Evolutionary conservation across 441 rosid species (phyloP).

Genomic region (Manihot esculenta): DNA sequence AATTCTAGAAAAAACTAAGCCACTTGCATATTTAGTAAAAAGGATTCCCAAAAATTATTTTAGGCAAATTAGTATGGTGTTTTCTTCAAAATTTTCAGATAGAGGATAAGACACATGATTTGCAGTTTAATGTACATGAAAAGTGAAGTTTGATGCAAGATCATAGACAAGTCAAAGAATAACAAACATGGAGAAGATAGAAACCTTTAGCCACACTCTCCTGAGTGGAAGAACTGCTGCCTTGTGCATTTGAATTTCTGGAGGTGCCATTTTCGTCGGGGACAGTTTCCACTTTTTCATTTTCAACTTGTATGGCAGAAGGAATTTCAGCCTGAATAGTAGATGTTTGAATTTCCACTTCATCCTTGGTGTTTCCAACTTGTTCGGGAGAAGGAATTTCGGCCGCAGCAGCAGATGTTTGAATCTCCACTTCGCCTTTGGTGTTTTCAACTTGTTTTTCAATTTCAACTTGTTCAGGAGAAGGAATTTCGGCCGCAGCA

Average conservation of each 20-base stretch:
- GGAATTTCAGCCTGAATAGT: too few relatives aligned
- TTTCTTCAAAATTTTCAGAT: background rate
- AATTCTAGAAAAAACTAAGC: background rate
- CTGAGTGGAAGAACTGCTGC: constrained; percentile 18
- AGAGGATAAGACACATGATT: background rate
- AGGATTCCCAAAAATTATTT: too few relatives aligned
- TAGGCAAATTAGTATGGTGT: background rate
- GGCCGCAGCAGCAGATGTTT: too few relatives aligned
- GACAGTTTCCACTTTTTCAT: constrained; percentile 39
- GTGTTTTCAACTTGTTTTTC: too few relatives aligned
- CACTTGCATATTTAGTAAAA: background rate
- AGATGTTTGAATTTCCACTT: too few relatives aligned
- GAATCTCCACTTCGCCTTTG: too few relatives aligned
- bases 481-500: too few relatives aligned
- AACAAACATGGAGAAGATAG: constrained; percentile 10
- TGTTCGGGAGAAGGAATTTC: too few relatives aligned
- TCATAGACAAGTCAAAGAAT: constrained; percentile 8
- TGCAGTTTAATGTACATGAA: background rate
- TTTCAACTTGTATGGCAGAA: too few relatives aligned
- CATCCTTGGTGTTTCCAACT: too few relatives aligned
- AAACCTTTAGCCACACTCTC: constrained; percentile 48
- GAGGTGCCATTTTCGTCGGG: constrained; percentile 33
- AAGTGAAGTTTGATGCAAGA: background rate
- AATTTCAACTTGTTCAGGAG: too few relatives aligned
- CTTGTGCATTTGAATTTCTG: constrained; percentile 33